Evolutionary conservation across 805 yeast genomes (phyloP).

Genomic region (Torulaspora delbrueckii): DNA sequence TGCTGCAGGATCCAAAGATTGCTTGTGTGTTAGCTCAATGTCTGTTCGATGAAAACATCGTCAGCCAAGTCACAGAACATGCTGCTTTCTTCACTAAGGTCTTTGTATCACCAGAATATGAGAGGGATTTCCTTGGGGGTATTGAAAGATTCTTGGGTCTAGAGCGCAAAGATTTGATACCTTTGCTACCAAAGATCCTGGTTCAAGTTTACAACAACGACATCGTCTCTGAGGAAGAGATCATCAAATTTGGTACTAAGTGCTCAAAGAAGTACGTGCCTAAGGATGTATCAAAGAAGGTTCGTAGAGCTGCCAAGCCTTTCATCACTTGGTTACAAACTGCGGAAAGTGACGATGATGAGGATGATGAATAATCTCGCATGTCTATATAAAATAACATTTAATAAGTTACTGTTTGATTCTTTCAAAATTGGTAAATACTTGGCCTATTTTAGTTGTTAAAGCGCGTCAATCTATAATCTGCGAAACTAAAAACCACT

Average conservation of each 20-base stretch:
- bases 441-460: not conserved
- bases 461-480: not conserved
- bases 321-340: conserved; percentile 91
- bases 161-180: conserved; percentile 66
- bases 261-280: conserved; percentile 89
- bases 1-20: conserved; percentile 66
- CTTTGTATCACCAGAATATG: conserved; percentile 56
- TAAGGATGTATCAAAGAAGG: conserved; percentile 87
- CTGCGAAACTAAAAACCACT: not conserved
- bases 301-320: conserved; percentile 93
- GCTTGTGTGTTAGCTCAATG: conserved; percentile 91
- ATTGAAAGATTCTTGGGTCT: conserved; percentile 88
- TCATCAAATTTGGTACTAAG: conserved; percentile 80
- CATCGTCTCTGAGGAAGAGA: conserved; percentile 74
- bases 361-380: conserved; percentile 27
- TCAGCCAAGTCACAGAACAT: conserved; percentile 68
- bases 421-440: not conserved
- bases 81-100: conserved; percentile 79
- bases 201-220: conserved; percentile 80
- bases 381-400: conserved; percentile 16
- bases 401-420: conserved; percentile 9
- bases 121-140: conserved; percentile 91
- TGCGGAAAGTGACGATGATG: conserved; percentile 77
- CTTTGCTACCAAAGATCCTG: conserved; percentile 73
- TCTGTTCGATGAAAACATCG: conserved; percentile 72